Base-by-base conservation (phyloP, 148 eudicot genomes). In the Rhododendron simsii region DNA sequence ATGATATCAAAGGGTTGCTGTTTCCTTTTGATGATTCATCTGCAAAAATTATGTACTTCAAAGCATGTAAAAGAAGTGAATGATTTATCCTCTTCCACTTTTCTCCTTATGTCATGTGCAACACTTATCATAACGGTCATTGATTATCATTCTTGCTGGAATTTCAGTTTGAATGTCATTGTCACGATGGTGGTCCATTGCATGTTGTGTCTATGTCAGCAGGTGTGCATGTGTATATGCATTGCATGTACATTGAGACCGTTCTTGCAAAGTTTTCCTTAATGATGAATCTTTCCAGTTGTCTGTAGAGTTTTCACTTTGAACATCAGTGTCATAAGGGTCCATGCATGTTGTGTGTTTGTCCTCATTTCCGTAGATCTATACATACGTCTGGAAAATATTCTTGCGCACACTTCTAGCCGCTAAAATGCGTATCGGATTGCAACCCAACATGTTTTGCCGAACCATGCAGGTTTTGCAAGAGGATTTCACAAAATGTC, bases 401-500 rank as follows among this genome's bases (percentile, higher is more conserved):
- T 57, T 53, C 55, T 57, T 61, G 84, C 39, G 39, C 39, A 3
- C 14, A 37, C 41, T 59, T 50, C 59, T 65, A 78, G 26, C 21
- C 1, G 11, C 33, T 55, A 67, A 80, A 73, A 84, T 65, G 71
- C 15, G 7, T 16, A 15, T 47, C 9, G 30, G 59, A 48, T 85
- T 33, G 51, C 26, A 30, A 69, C 84, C 53, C 55, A 30, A 18
- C 69, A 69, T 77, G 16, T 83, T 63, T 59, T 65, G 65, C 45
- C 41, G 26, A 85, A 81, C 69, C 47, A 23, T 95, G 89, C 89
- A 96, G 98, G 93, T 96, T 81, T 10, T 96, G 83, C 90, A 92
- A 91, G 98, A 96, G 87, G 99, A 96, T 90, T 95, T 96, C 88
- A 96, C 96, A 71, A 91, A 88, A 89, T 94, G 95, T 84, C 92